Conservation (phyloP, 108 stramenopile species). For the Epipyxis sp. region DNA sequence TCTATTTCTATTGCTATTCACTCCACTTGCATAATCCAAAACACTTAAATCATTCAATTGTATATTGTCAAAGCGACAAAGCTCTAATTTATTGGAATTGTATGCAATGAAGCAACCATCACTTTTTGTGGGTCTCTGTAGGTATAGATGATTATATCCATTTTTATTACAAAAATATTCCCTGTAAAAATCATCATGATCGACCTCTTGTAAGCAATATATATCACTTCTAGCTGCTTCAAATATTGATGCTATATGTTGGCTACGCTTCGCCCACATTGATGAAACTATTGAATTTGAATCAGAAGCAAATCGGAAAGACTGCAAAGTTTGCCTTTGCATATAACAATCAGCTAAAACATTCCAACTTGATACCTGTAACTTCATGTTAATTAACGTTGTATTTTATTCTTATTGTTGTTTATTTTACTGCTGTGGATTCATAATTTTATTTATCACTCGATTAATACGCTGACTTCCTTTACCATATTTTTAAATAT, state of each 20-base stretch:
- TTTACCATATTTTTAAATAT: too few relatives aligned
- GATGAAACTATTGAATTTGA: too few relatives aligned
- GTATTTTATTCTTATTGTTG: too few relatives aligned
- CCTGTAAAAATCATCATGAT: slow-evolving; percentile 12
- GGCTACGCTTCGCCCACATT: background rate
- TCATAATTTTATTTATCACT: too few relatives aligned
- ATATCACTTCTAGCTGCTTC: background rate
- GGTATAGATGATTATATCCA: background rate
- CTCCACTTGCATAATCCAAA: background rate
- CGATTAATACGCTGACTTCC: too few relatives aligned
- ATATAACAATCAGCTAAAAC: slow-evolving; percentile 15
- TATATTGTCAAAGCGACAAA: background rate
- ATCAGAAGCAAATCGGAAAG: too few relatives aligned
- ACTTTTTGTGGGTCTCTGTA: background rate
- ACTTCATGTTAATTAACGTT: too few relatives aligned
- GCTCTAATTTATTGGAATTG: background rate
- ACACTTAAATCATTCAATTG: background rate
- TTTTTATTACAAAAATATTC: background rate
- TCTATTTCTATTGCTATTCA: background rate
- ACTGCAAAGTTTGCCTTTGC: background rate
- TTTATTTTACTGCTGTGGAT: too few relatives aligned
- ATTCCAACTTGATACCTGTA: background rate
- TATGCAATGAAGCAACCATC: background rate
- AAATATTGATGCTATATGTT: background rate
- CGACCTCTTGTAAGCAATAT: slow-evolving; percentile 3